Evolutionary conservation across 2,329 filamentous ascomycete species (phyloP).

Genomic region (Pseudopithomyces chartarum): DNA sequence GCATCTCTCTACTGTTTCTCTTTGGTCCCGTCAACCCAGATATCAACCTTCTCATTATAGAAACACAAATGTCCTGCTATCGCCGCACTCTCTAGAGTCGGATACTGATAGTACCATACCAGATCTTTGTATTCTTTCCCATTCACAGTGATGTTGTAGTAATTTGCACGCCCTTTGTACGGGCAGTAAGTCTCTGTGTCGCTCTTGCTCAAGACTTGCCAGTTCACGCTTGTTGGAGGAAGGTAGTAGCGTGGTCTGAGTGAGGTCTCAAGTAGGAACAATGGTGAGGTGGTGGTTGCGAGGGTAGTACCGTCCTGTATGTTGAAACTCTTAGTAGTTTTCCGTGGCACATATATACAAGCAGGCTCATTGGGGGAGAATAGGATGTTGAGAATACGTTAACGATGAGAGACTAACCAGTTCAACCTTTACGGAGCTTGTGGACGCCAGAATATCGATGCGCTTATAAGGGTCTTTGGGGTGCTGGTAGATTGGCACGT

Average conservation of each 20-base stretch:
- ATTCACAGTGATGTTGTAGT: constrained; percentile 61
- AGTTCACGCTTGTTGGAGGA: constrained; percentile 57
- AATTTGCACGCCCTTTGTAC: constrained; percentile 70
- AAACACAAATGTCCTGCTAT: constrained; percentile 66
- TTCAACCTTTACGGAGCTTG: constrained; percentile 58
- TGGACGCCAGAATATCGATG: constrained; percentile 64
- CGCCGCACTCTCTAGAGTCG: constrained; percentile 60
- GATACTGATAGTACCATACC: constrained; percentile 67
- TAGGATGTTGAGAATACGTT: too few relatives aligned
- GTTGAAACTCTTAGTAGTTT: too few relatives aligned
- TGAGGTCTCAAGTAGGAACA: constrained; percentile 66
- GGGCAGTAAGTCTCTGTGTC: constrained; percentile 63
- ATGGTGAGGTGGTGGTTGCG: constrained; percentile 47
- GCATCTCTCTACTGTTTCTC: constrained; percentile 26
- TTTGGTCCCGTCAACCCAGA: constrained; percentile 61
- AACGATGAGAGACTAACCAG: constrained; percentile 26
- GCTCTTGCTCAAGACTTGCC: constrained; percentile 55
- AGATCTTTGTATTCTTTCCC: constrained; percentile 55
- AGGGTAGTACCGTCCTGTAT: constrained; percentile 50
- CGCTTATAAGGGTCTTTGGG: constrained; percentile 72
- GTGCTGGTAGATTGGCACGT: constrained; percentile 63
- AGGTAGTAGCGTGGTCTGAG: constrained; percentile 66
- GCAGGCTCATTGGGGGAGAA: too few relatives aligned
- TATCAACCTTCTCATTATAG: constrained; percentile 71
- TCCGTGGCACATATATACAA: too few relatives aligned